Base-by-base conservation (phyloP, 108 stramenopile species). In the Cyclotella choctawhatcheeana region DNA sequence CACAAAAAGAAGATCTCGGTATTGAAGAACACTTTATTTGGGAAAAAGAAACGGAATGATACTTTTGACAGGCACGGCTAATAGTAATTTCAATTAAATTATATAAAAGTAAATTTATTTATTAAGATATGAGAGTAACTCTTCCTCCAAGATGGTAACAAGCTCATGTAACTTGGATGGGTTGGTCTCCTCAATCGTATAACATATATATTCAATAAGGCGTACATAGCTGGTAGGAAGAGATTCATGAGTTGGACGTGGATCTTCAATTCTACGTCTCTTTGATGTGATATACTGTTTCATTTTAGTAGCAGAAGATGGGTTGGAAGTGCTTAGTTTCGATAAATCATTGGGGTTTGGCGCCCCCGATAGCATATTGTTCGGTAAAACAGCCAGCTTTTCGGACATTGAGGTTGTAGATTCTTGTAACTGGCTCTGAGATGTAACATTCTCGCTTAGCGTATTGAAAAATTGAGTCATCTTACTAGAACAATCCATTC, bases 151-250 rank as follows among this genome's bases (percentile, higher is more conserved):
- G 45, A 59, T 50, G 29, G n/a, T 48, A 8, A 76, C 76, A n/a
- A 63, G n/a, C 8, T 63, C 37, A 13, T 77, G 76, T 61, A 77
- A 52, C 43, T 55, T 69, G 34, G 47, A n/a, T 10, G 45, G 58
- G n/a, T 69, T 53, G 0, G 60, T 48, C 34, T 68, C 76, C 58
- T 68, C 61, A n/a, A 77, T 65, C 29, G 65, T 54, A 29, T 56
- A 78, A 22, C 77, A 78, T 0, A 78, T 58, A 24, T 71, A 78
- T 47, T 78, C 77, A 13, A 78, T 17, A 12, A 78, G 63, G 21
- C 64, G 69, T 31, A 62, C 70, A 65, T 78, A 78, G 47, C 65
- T 54, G 32, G 77, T 48, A 65, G 65, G 62, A 59, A 29, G 43
- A 45, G 69, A 56, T 43, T 61, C 47, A 10, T 24, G 40, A 12